Conservation (phyloP, 2,329 filamentous ascomycete genomes). For the Bipolaris cookei region DNA sequence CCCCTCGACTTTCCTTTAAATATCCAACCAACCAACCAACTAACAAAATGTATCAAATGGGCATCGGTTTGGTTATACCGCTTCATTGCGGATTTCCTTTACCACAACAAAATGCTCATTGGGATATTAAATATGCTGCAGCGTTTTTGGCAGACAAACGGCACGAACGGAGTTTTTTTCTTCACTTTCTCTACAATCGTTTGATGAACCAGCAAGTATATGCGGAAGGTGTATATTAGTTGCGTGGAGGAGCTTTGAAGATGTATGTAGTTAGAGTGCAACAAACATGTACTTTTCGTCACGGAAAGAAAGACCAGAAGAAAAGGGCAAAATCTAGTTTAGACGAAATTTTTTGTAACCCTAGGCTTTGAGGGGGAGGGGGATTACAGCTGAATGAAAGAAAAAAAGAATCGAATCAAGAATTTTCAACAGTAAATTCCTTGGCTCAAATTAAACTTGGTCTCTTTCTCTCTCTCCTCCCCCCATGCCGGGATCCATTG, state of each 20-base stretch:
- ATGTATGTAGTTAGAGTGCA: too few relatives aligned
- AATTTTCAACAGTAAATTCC: too few relatives aligned
- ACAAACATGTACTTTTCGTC: conserved; percentile 3
- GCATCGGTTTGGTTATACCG: conserved; percentile 16
- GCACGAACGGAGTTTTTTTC: conserved; percentile 13
- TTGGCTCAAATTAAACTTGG: conserved; percentile 6
- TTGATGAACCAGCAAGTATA: conserved; percentile 15
- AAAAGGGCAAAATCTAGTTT: too few relatives aligned
- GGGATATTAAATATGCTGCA: conserved; percentile 6
- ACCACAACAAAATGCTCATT: conserved; percentile 7
- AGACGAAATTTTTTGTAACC: neutral
- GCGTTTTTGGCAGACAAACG: conserved; percentile 4
- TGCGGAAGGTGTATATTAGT: conserved; percentile 4
- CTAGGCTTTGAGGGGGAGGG: too few relatives aligned
- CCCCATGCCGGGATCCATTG: conserved; percentile 4
- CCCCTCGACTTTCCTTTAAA: conserved; percentile 19
- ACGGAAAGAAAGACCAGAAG: conserved; percentile 16
- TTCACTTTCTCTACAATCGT: conserved; percentile 22
- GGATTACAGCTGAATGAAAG: conserved; percentile 18
- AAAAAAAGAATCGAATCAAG: conserved; percentile 23
- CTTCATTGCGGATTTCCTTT: conserved; percentile 6
- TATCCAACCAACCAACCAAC: conserved; percentile 16
- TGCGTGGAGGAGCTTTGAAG: neutral
- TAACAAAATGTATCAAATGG: conserved; percentile 11
- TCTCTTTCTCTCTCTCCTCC: too few relatives aligned